These are phyloP conservation scores for Lecanicillium sp. DNA, from an alignment of 2,329 filamentous ascomycete species.

Conservation along the genomic window DNA sequence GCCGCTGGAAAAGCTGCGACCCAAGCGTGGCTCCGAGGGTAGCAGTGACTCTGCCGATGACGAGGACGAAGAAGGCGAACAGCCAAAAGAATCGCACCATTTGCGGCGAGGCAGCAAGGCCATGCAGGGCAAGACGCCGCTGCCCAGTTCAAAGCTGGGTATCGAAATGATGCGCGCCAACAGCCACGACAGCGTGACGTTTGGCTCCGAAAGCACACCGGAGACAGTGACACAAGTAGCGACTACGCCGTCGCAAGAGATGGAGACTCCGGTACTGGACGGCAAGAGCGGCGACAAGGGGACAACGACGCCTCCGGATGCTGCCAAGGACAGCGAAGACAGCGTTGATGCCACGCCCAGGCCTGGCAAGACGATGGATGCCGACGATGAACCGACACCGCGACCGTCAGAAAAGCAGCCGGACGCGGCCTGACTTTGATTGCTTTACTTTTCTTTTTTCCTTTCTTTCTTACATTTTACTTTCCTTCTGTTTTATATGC, in stretches of 20 bases:
- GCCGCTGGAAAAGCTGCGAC: conserved; percentile 65
- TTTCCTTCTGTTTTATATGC: conserved; percentile 9
- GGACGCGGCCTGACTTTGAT: conserved; percentile 6
- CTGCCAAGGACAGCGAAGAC: conserved; percentile 6
- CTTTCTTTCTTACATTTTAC: conserved; percentile 6
- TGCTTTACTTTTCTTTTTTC: conserved; percentile 1
- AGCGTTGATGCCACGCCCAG: conserved; percentile 38
- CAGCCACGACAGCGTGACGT: conserved; percentile 72
- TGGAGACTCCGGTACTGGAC: conserved; percentile 22
- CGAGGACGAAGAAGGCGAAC: conserved; percentile 70
- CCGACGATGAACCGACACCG: conserved; percentile 25
- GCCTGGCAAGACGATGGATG: conserved; percentile 15
- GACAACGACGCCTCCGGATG: conserved; percentile 6
- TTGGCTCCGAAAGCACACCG: conserved; percentile 41
- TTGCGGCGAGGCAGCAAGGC: conserved; percentile 34
- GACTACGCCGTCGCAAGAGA: conserved; percentile 40
- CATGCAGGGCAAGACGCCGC: conserved; percentile 38
- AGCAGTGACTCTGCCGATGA: conserved; percentile 84
- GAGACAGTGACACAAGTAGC: conserved; percentile 45
- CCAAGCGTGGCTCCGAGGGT: conserved; percentile 64
- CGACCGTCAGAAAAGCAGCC: conserved; percentile 21
- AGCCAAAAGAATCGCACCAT: conserved; percentile 31
- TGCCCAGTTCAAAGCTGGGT: conserved; percentile 80
- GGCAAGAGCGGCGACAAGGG: conserved; percentile 8
- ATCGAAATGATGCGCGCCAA: conserved; percentile 98